Evolutionary conservation across 2,329 filamentous ascomycete genomes (phyloP), one percentile per base, ranked within the genome.

Genomic region (Sporothrix pallida): DNA sequence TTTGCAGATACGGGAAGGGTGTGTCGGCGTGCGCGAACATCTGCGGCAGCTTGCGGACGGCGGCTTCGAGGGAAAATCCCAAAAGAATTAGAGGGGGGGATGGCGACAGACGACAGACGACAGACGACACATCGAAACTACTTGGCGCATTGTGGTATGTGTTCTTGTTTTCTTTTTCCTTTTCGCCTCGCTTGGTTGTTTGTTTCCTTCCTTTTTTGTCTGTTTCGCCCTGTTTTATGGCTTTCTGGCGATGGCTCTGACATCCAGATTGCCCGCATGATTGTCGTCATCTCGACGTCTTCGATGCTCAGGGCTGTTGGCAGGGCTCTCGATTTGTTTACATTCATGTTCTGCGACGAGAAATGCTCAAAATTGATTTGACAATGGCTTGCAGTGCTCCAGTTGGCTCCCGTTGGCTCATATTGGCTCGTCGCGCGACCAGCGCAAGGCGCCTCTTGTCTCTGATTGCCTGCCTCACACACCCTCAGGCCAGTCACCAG

Each of bases 381-480:
- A 74, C 75, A 75, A 74, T 75, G 71, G 74, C 73, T 70, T 50
- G 46, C 42, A 37, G 67, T 31, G 58, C 23, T 62, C 52, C 48
- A 23, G 71, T 54, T 63, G 70, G 70, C 58, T 50, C 44, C 9
- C 26, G 37, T 48, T 44, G 31, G 31, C 37, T 71, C 42, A 15
- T 20, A 20, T 54, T 23, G 52, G 52, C 52, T 54, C 15, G 17
- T 23, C 17, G 50, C 71, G 26, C 48, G 15, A 10, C 46, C 58
- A 65, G 46, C 50, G 54, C 31, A 58, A 58, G 17, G 71, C 48
- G 67, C 71, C 52, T 42, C 37, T 37, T 73, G 74, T 74, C 52
- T 73, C 71, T 75, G 75, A 76, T 76, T 76, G 75, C 71, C 74
- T 37, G 71, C 72, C 75, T 72, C 68, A 68, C 31, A 26, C 10